Evolutionary conservation across 148 eudicot species (phyloP), one percentile per base, ranked within the genome.

Genomic region (Amaranthus hypochondriacus): DNA sequence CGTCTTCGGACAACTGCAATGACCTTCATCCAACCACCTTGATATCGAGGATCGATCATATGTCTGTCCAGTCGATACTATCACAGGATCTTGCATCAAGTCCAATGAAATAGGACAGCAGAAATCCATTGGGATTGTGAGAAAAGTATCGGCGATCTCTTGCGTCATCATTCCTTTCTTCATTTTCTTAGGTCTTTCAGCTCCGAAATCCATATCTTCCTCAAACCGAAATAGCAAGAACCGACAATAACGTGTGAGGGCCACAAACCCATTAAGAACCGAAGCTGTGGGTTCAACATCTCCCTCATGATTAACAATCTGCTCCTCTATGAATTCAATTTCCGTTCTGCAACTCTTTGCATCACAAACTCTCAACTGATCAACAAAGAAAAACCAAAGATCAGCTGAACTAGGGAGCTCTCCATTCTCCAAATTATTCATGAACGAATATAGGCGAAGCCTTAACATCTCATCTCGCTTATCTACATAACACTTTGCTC

Each of bases 11-110:
- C 98, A 93, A 69, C 87, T 91, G 66, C 71, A 79, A 79, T 93
- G 89, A 52, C 97, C 98, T 78, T 91, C 98, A 50, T 89, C 97
- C 48, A 93, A 74, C 98, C 98, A 93, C 65, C 97, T 86, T 1
- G 88, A 48, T 46, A 93, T 93, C 0, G 92, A 87, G n/a, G 79
- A 66, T 46, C 90, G 82, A 68, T 93, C 98, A 68, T 89, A 93
- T 5, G 97, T 89, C 80, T 93, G 98, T 14, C 98, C 98, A 0
- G 98, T 93, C 0, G 91, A 89, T 44, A 91, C 79, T 61, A 87
- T 84, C 75, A 93, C 97, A 5, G 98, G 98, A 69, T 91, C 95
- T 57, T 52, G 77, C 98, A 93, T 93, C 85, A 93, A 82, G 63
- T 93, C 98, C 82, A 91, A 81, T 0, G 97, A 84, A 28, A 91